Evolutionary conservation across 2,329 filamentous ascomycete species (phyloP).

Genomic region (Colletotrichum tropicale): DNA sequence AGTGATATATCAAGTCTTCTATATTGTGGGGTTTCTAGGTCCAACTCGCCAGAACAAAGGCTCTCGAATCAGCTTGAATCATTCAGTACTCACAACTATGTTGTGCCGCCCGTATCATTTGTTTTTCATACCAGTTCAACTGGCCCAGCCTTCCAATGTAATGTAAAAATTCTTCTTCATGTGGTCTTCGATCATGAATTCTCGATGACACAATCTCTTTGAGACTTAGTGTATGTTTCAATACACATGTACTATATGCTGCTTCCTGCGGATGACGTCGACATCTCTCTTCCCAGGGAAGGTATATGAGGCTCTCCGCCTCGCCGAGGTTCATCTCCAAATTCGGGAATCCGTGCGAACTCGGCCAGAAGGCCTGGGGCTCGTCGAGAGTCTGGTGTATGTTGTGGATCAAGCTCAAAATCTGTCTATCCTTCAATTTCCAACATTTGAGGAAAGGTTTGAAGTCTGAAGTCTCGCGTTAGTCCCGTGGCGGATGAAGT

Average conservation of each 20-base stretch:
- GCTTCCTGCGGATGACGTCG: background rate
- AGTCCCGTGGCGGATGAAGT: background rate
- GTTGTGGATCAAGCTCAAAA: background rate
- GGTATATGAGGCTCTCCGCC: background rate
- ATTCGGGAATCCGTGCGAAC: background rate
- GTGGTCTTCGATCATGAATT: too few relatives aligned
- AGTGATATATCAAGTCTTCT: background rate
- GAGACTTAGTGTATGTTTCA: background rate
- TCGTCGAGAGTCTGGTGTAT: background rate
- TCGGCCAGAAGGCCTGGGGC: background rate
- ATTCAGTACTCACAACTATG: background rate
- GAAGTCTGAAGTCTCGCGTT: background rate
- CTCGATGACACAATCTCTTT: too few relatives aligned
- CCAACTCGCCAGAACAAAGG: background rate
- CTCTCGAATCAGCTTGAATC: background rate
- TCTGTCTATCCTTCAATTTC: background rate
- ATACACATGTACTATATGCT: background rate
- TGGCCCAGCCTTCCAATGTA: background rate
- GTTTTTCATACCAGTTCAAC: background rate
- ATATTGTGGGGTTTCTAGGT: background rate
- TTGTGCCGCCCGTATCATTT: background rate
- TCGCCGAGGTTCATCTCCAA: background rate
- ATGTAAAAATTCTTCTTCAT: background rate
- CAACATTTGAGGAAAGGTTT: background rate
- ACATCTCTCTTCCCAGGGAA: background rate